These are phyloP conservation scores for Monosporascus sp. DNA, from an alignment of 2,329 filamentous ascomycete genomes.

Conservation along the genomic window DNA sequence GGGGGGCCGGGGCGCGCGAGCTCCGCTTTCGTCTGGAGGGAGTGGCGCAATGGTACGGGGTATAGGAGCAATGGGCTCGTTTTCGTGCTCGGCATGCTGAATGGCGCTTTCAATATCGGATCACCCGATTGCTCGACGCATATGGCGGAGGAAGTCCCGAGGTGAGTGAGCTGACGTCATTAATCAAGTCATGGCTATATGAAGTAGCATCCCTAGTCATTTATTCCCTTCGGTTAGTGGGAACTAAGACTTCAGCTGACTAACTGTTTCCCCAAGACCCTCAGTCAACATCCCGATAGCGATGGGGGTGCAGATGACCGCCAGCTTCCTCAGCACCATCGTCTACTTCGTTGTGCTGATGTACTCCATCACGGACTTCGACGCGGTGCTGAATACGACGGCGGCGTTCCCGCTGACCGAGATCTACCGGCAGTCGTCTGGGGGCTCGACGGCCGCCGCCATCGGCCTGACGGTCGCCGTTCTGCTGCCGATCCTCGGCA, in stretches of 20 bases:
- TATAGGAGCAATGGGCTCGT: constrained; percentile 40
- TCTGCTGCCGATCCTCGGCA: constrained; percentile 30
- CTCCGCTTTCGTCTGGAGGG: constrained; percentile 34
- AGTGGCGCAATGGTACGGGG: constrained; percentile 35
- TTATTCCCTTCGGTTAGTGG: constrained; percentile 10
- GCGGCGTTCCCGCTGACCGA: constrained; percentile 58
- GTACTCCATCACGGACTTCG: constrained; percentile 30
- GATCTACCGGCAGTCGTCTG: constrained; percentile 58
- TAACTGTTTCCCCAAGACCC: constrained; percentile 23
- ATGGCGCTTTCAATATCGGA: constrained; percentile 65
- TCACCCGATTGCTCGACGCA: constrained; percentile 62
- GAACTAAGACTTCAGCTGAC: background rate
- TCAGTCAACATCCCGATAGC: constrained; percentile 49
- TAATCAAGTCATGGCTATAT: background rate
- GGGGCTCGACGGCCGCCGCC: constrained; percentile 42
- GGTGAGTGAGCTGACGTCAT: constrained; percentile 4
- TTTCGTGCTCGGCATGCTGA: constrained; percentile 33
- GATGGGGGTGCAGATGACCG: constrained; percentile 43
- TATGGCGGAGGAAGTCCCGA: constrained; percentile 59
- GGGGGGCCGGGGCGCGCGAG: constrained; percentile 25
- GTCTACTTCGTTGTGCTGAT: constrained; percentile 5
- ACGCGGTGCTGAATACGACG: constrained; percentile 42
- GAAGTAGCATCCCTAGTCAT: background rate
- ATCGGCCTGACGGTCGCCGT: constrained; percentile 43
- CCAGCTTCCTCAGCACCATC: constrained; percentile 26